phyloP scores from a whole-genome alignment of 2,329 filamentous ascomycete species.

The Akanthomyces dipterigenus region DNA sequence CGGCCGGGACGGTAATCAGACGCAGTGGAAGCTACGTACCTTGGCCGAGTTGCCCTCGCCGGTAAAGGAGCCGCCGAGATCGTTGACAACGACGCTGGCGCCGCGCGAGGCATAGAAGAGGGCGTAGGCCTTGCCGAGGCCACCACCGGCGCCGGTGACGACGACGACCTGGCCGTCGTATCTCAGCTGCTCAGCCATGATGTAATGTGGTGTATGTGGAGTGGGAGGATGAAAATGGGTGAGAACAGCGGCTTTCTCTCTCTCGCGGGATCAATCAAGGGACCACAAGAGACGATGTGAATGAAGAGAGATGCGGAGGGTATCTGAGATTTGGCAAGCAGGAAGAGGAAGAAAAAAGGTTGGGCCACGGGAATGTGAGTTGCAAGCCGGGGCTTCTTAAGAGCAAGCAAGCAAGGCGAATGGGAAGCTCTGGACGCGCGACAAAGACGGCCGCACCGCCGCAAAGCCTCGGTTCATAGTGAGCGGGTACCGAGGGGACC shows the following conservation, averaged over 20 bases:
- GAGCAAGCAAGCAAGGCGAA: background rate
- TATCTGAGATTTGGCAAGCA: constrained; percentile 2
- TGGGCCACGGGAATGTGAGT: background rate
- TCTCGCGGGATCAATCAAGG: background rate
- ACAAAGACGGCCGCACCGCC: background rate
- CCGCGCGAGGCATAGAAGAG: constrained; percentile 87
- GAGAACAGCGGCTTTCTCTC: background rate
- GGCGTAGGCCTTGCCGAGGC: constrained; percentile 75
- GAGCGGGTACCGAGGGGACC: constrained; percentile 5
- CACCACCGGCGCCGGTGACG: constrained; percentile 74
- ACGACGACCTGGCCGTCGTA: constrained; percentile 82
- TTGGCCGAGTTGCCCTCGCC: constrained; percentile 83
- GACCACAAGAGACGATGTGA: background rate
- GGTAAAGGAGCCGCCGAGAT: constrained; percentile 87
- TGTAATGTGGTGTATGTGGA: constrained; percentile 19
- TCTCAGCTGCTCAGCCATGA: constrained; percentile 63
- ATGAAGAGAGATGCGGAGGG: background rate
- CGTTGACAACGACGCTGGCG: constrained; percentile 93
- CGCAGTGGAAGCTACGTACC: constrained; percentile 42
- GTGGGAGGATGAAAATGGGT: background rate
- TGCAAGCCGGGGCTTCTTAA: constrained; percentile 10
- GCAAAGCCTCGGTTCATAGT: background rate
- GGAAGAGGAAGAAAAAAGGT: background rate
- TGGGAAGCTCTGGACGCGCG: background rate
- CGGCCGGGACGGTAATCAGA: background rate